These are phyloP conservation scores for Neoscytalidium dimidiatum DNA, from an alignment of 2,329 filamentous ascomycete species.

Conservation along the genomic window DNA sequence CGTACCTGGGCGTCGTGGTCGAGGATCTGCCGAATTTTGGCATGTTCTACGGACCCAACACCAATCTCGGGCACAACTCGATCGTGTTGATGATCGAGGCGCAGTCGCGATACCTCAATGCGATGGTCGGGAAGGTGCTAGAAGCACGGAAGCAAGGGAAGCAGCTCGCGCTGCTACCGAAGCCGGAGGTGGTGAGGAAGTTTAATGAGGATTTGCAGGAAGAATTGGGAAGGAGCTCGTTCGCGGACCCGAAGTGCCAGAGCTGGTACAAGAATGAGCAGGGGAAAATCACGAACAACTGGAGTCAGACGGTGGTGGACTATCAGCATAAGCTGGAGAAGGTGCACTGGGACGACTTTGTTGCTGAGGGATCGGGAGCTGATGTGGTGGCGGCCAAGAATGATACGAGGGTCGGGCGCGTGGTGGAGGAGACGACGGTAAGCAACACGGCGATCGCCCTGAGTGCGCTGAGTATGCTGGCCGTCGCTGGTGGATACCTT, in stretches of 20 bases:
- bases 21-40: conserved; percentile 57
- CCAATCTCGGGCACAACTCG: conserved; percentile 55
- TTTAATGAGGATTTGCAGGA: conserved; percentile 53
- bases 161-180: conserved; percentile 50
- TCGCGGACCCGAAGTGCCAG: conserved; percentile 57
- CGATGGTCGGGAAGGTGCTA: conserved; percentile 52
- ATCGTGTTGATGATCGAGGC: conserved; percentile 66
- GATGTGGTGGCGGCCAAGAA: conserved; percentile 35
- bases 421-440: conserved; percentile 47
- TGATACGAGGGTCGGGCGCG: conserved; percentile 43
- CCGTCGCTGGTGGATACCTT: conserved; percentile 36
- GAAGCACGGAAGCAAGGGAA: conserved; percentile 43
- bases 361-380: conserved; percentile 33
- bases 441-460: conserved; percentile 39
- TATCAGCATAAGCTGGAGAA: conserved; percentile 53
- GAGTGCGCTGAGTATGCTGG: conserved; percentile 38
- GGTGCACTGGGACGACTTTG: conserved; percentile 50
- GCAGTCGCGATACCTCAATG: conserved; percentile 57
- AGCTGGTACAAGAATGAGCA: conserved; percentile 60
- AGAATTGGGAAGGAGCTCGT: conserved; percentile 46
- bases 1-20: conserved; percentile 53
- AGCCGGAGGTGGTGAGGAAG: conserved; percentile 36
- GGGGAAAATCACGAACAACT: conserved; percentile 60
- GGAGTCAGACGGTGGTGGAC: conserved; percentile 54
- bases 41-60: conserved; percentile 62